These are phyloP conservation scores for Allium cepa DNA, from an alignment of 106 monocot species.

Conservation along the genomic window DNA sequence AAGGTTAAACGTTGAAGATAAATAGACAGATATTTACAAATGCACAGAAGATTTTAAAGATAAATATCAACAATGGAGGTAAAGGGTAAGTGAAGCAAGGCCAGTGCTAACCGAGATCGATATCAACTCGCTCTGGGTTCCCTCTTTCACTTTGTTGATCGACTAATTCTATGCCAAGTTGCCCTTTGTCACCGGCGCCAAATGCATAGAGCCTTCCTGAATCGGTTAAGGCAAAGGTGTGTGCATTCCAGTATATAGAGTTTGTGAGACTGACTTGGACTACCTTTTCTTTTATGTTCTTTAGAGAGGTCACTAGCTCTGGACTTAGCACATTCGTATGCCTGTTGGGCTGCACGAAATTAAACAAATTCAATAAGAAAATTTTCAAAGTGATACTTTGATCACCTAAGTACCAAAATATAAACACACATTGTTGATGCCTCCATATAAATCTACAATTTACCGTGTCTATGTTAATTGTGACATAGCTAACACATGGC, in stretches of 20 bases:
- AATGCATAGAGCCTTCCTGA: conserved; percentile 85
- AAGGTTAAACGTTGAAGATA: conserved; percentile 9
- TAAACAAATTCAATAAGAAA: no score
- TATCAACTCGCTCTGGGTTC: conserved; percentile 59
- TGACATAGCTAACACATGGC: no score
- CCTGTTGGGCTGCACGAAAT: conserved; percentile 50
- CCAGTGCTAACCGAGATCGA: conserved; percentile 59
- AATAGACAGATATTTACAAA: conserved; percentile 39
- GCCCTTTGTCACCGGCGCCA: conserved; percentile 92
- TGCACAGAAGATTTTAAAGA: conserved; percentile 11
- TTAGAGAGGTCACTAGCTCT: conserved; percentile 73
- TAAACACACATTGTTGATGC: no score
- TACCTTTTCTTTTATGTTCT: conserved; percentile 60
- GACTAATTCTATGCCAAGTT: conserved; percentile 76
- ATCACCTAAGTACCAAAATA: no score
- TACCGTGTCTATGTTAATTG: no score
- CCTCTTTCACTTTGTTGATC: conserved; percentile 62
- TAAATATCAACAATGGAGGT: background rate
- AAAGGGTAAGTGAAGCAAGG: background rate
- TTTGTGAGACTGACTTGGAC: conserved; percentile 97
- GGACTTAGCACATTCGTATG: conserved; percentile 68
- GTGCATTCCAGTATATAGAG: conserved; percentile 94
- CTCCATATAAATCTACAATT: no score
- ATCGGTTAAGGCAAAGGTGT: conserved; percentile 94
- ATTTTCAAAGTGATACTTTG: no score